Evolutionary conservation across 2,329 filamentous ascomycete species (phyloP).

Genomic region (Tolypocladium sp.): DNA sequence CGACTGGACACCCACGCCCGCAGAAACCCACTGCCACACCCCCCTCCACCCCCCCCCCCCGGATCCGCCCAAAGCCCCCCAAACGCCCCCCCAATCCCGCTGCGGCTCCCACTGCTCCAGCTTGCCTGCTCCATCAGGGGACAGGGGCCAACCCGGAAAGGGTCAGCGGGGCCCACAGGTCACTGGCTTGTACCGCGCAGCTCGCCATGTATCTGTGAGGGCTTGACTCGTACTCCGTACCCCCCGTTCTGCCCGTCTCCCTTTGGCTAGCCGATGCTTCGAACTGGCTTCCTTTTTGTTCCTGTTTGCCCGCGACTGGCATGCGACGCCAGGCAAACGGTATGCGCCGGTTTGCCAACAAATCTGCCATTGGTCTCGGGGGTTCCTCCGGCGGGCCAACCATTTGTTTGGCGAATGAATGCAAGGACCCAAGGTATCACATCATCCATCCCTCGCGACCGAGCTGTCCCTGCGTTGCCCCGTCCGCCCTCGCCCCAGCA

Average conservation of each 20-base stretch:
- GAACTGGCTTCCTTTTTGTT: neutral
- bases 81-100: neutral
- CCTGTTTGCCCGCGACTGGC: neutral
- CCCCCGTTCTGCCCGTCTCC: neutral
- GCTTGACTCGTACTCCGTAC: conserved; percentile 4
- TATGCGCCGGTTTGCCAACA: neutral
- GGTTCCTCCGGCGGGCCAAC: neutral
- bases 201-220: conserved; percentile 3
- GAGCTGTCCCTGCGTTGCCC: neutral
- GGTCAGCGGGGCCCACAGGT: neutral
- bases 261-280: neutral
- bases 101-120: neutral
- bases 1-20: neutral
- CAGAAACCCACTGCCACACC: neutral
- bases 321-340: neutral
- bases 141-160: neutral
- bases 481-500: neutral
- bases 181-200: neutral
- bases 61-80: neutral
- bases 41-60: no score
- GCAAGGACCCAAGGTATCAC: neutral
- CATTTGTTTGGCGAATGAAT: no score
- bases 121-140: neutral
- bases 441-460: neutral
- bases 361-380: neutral